Conservation (phyloP, 768 basidiomycete genomes). For the Sporobolomyces roseus region DNA sequence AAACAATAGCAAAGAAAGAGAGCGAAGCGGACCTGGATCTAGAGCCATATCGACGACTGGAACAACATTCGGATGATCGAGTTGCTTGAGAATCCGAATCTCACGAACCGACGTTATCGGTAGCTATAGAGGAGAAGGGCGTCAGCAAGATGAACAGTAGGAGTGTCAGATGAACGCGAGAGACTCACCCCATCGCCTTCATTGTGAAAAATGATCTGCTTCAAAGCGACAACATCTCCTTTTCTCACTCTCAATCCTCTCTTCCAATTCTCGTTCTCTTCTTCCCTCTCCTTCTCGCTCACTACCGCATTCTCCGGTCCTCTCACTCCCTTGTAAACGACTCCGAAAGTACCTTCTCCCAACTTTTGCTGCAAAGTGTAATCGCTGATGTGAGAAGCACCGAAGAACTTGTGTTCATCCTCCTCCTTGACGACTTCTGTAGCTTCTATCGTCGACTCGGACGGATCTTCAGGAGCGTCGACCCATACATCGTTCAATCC, state of each 20-base stretch:
- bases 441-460: too few relatives aligned
- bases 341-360: constrained; percentile 97
- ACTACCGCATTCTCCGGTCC: not conserved
- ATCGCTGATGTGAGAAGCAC: constrained; percentile 57
- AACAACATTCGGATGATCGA: constrained; percentile 80
- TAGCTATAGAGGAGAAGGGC: constrained; percentile 46
- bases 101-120: constrained; percentile 94
- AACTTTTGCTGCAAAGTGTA: constrained; percentile 81
- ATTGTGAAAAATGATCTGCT: constrained; percentile 93
- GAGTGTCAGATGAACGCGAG: not conserved
- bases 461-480: not conserved
- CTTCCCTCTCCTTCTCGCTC: constrained; percentile 2
- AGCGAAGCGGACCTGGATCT: constrained; percentile 49
- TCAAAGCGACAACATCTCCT: constrained; percentile 71
- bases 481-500: not conserved
- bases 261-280: constrained; percentile 14
- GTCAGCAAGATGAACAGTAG: not conserved
- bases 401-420: constrained; percentile 39
- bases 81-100: constrained; percentile 88
- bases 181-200: constrained; percentile 80
- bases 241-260: constrained; percentile 25
- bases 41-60: constrained; percentile 90
- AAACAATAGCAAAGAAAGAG: not conserved
- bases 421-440: not conserved
- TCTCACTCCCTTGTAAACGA: constrained; percentile 49